A percentile compares a stretch with the other conserved stretches of the same genome.
These are phyloP conservation scores for Torrubiella hemipterigena DNA, from an alignment of 2,329 filamentous ascomycete species.

Conservation along the genomic window DNA sequence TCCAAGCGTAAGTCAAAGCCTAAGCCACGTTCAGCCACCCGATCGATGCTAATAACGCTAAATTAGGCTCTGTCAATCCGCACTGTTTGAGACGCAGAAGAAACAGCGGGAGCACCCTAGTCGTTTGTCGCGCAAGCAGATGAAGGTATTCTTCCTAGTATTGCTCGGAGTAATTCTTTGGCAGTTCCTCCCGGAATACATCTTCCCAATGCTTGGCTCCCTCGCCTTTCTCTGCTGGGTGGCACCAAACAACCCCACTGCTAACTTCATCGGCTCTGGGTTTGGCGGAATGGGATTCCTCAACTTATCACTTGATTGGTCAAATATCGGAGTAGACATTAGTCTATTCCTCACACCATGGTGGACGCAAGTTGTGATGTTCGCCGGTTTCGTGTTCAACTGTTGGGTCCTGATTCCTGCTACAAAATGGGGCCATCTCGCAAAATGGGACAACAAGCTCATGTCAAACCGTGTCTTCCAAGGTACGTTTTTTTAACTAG, in stretches of 20 bases:
- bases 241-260: constrained; percentile 41
- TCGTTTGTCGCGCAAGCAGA: constrained; percentile 36
- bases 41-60: too few species aligned
- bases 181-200: constrained; percentile 51
- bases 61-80: constrained; percentile 34
- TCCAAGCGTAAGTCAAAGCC: constrained; percentile 23
- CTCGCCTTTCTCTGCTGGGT: constrained; percentile 54
- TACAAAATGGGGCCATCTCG: constrained; percentile 44
- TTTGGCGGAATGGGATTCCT: constrained; percentile 52
- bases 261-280: constrained; percentile 48
- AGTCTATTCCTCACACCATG: constrained; percentile 44
- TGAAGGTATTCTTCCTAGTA: constrained; percentile 42
- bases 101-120: constrained; percentile 38
- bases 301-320: constrained; percentile 49
- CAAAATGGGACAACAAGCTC: constrained; percentile 36
- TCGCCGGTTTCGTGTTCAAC: constrained; percentile 40
- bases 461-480: constrained; percentile 47
- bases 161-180: constrained; percentile 42
- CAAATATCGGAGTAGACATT: constrained; percentile 40
- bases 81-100: constrained; percentile 44
- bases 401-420: constrained; percentile 47
- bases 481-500: constrained; percentile 7
- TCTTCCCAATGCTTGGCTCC: constrained; percentile 47
- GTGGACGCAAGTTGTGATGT: constrained; percentile 46
- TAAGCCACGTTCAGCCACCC: too few species aligned